Base-by-base conservation (phyloP, 2,329 filamentous ascomycete species). In the Apiospora arundinis region DNA sequence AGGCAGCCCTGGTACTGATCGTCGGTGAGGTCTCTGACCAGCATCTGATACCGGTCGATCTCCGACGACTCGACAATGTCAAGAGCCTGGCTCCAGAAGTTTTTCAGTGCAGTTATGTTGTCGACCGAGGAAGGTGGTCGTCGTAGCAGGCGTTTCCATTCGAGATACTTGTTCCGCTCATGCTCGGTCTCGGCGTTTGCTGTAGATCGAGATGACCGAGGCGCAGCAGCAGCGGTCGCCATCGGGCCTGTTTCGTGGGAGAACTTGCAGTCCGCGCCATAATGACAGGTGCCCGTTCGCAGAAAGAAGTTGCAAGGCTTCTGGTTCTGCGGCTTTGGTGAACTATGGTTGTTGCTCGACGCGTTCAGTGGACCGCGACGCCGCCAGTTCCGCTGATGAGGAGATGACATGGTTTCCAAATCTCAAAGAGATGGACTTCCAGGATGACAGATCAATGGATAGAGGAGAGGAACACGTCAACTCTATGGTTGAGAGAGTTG, bases 81-180 rank as follows among this genome's bases (percentile, higher is more conserved):
- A 18, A 56, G 52, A 21, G 52, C 52, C 32, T 56, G 52, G 25
- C 25, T 32, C 52, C 52, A 56, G 16, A 56, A 56, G 16, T 80
- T 77, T 63, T 81, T 78, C 23, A 74, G 76, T 14, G 70, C 76
- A 8, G 76, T 77, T 9, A 76, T 56, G 46, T 82, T 79, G 18
- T 77, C 77, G 16, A 78, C 78, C 6, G n/a, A 18, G 8, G 37
- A 4, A 21, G 52, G 52, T 28, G 52, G 63, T 63, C 71, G 74
- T 2, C 60, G 56, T 16, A 76, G 69, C 40, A 77, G 71, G 18
- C 65, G 69, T 40, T 72, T 73, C 81, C 5, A 83, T 83, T 2
- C 89, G 88, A 73, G 83, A 86, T 42, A 83, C 85, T 70, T 85
- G 85, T 0, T 79, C 88, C 2, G 81, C 6, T 32, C 25, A 56